Base-by-base conservation (phyloP, 805 yeast species). In the Wickerhamiella australiensis region DNA sequence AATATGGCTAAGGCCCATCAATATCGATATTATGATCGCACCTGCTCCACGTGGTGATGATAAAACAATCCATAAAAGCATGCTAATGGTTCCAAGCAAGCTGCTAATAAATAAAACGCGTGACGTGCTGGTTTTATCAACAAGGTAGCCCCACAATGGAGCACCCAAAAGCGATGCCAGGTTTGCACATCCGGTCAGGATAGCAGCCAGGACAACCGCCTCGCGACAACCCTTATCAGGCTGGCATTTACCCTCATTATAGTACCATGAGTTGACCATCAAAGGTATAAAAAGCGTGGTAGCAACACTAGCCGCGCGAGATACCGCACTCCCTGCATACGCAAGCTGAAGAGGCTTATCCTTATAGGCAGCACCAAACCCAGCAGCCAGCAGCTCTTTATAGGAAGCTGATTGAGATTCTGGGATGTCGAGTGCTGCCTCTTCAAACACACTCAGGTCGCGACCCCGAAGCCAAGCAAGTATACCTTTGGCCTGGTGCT, bases 181-280 rank as follows among this genome's bases (percentile, higher is more conserved):
- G 54, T 80, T 80, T 3, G 78, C 69, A n/a, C 80, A 72, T 7
- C 90, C 90, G 0, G 83, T 75, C 26, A 82, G 64, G 40, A 82
- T 78, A 0, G 86, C 84, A 15, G 85, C 76, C 52, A 74, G 72
- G 7, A 79, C 68, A 54, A 77, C 80, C 0, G 83, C 85, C 36
- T 79, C 81, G 46, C 73, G 72, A 57, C 87, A 80, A 21, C 70
- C 59, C 57, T 66, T 49, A 9, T 50, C 56, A 8, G 50, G 49
- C 0, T 65, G 56, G 59, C 87, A 81, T 46, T 62, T 59, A 0
- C 82, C 85, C 3, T 66, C 65, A 36, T 68, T 61, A 52, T 68
- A 66, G 61, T 70, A 82, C 65, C 72, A 78, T 48, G 73, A 69
- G 61, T 77, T 79, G 41, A 80, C 79, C 60, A 73, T 70, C 35